phyloP scores from a whole-genome alignment of 441 rosid genomes.

The Caryocar brasiliense region DNA sequence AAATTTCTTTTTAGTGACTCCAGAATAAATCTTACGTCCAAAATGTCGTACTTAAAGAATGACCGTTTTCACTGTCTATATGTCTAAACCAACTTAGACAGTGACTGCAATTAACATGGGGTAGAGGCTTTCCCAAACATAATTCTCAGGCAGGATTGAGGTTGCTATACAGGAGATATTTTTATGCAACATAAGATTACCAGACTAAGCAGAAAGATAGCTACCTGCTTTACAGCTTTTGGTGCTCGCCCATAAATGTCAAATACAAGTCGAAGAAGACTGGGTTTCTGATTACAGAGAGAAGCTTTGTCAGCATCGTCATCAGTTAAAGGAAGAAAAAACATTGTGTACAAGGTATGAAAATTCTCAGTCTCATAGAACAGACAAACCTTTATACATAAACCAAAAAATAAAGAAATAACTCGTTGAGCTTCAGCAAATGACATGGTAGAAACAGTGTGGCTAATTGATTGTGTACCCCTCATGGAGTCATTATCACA shows the following conservation, averaged over 20 bases:
- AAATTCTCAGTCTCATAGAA: too few relatives aligned
- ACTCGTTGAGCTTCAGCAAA: constrained; percentile 76
- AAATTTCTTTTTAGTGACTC: too few relatives aligned
- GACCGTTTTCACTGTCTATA: too few relatives aligned
- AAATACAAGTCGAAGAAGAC: constrained; percentile 77
- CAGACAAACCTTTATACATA: constrained; percentile 78
- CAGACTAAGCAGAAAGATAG: constrained; percentile 9
- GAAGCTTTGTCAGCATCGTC: constrained; percentile 13
- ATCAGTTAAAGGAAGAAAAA: too few relatives aligned
- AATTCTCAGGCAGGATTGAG: too few relatives aligned
- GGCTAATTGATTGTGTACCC: constrained; percentile 33
- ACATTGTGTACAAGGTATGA: too few relatives aligned
- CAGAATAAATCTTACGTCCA: neutral
- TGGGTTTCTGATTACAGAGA: constrained; percentile 59
- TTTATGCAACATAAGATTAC: too few relatives aligned
- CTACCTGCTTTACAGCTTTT: constrained; percentile 80
- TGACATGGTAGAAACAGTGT: constrained; percentile 43
- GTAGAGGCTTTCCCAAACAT: too few relatives aligned
- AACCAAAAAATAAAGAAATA: constrained; percentile 81
- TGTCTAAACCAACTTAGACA: too few relatives aligned
- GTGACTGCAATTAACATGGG: too few relatives aligned
- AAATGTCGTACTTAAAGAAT: too few relatives aligned
- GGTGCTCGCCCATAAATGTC: constrained; percentile 74
- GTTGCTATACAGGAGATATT: too few relatives aligned
- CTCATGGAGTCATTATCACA: constrained; percentile 38